These are phyloP conservation scores for Grosmannia serpens DNA, from an alignment of 2,329 filamentous ascomycete species.

Conservation along the genomic window DNA sequence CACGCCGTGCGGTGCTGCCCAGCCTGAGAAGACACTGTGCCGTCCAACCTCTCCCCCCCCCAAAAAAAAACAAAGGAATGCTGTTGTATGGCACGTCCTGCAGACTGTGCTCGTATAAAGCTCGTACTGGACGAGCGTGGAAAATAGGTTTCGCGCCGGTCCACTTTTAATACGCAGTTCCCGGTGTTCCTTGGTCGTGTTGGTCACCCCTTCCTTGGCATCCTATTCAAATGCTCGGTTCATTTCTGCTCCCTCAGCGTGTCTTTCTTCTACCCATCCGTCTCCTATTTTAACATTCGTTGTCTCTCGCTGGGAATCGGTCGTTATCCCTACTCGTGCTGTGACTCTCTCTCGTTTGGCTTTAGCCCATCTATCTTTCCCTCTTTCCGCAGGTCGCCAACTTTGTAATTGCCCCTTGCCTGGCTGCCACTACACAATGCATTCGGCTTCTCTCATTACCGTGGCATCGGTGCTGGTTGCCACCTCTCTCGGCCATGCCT, in stretches of 20 bases:
- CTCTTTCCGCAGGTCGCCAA: too few species aligned
- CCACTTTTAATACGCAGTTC: background rate
- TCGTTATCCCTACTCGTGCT: background rate
- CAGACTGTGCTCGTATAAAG: background rate
- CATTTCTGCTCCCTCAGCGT: background rate
- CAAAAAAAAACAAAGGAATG: background rate
- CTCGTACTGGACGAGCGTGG: background rate
- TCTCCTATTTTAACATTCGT: background rate
- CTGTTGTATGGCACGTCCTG: too few species aligned
- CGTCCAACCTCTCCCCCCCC: background rate
- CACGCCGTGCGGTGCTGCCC: background rate
- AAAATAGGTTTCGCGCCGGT: background rate
- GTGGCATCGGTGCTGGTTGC: conserved; percentile 37
- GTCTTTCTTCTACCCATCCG: background rate
- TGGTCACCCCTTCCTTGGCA: background rate
- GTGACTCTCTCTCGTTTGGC: background rate
- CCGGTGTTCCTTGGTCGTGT: background rate
- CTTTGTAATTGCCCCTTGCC: background rate
- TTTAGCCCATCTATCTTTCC: background rate
- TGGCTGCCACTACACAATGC: conserved; percentile 30
- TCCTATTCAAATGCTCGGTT: background rate
- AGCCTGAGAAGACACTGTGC: background rate
- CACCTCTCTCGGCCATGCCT: conserved; percentile 28
- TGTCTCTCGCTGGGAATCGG: background rate
- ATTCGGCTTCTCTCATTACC: conserved; percentile 32